Conservation (phyloP, 2,329 filamentous ascomycete genomes). For the Thielaviopsis populi region DNA sequence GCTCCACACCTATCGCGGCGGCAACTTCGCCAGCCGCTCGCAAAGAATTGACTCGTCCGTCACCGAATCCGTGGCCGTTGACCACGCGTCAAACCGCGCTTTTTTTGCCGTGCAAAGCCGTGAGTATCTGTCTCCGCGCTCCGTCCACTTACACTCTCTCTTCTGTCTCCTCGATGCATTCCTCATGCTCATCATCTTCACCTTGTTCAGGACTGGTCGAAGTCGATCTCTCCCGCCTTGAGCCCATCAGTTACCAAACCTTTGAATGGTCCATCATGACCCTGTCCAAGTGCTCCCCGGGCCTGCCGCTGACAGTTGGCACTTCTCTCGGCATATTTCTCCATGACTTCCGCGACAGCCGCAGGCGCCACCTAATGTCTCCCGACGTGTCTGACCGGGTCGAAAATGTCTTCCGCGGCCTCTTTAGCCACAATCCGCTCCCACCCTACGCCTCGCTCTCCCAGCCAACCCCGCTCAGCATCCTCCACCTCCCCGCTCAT, state of each 20-base stretch:
- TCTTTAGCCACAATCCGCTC: conserved; percentile 39
- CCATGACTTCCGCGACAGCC: conserved; percentile 52
- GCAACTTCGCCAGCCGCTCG: conserved; percentile 5
- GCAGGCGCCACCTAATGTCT: conserved; percentile 21
- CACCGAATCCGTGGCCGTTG: conserved; percentile 70
- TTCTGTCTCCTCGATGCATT: neutral
- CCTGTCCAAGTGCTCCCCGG: conserved; percentile 52
- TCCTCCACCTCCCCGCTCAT: conserved; percentile 56
- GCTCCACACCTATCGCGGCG: conserved; percentile 26
- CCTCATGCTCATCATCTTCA: conserved; percentile 3
- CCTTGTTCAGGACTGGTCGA: conserved; percentile 48
- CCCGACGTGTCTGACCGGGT: conserved; percentile 18
- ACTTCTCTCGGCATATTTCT: conserved; percentile 70
- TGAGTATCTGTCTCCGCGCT: conserved; percentile 26
- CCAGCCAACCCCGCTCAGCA: conserved; percentile 67
- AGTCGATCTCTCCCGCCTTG: conserved; percentile 61
- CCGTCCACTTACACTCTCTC: neutral
- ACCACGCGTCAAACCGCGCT: conserved; percentile 49
- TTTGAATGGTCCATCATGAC: conserved; percentile 77
- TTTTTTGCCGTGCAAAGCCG: conserved; percentile 68
- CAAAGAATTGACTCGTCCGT: conserved; percentile 45
- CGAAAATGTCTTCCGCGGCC: conserved; percentile 23
- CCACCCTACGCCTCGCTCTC: conserved; percentile 55
- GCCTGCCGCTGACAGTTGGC: conserved; percentile 65
- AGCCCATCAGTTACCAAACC: conserved; percentile 50